Base-by-base conservation (phyloP, 495 filamentous ascomycete species). In the Xeromyces bisporus region DNA sequence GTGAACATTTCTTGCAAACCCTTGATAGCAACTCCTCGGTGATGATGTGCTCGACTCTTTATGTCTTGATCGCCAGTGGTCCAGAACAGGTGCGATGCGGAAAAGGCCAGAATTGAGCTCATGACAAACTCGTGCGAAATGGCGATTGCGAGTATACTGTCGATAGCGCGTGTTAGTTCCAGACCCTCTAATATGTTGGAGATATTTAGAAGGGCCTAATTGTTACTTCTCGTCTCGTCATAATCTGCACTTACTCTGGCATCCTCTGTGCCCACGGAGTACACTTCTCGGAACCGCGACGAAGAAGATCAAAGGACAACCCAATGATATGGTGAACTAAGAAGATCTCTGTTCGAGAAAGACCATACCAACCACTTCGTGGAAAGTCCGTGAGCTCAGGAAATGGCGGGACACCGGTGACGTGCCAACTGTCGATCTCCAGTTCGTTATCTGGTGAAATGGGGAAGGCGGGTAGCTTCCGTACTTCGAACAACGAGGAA, bases 251-350 rank as follows among this genome's bases (percentile, higher is more conserved):
- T 67, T 73, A 97, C 89, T 73, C 77, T 25, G 89, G 85, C 47
- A 96, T 80, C 47, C 83, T 75, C 44, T 79, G 76, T 27, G 87
- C 84, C 87, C 89, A 97, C 21, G 89, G 64, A 23, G 84, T 86
- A 47, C 85, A 82, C 40, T 69, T 72, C 34, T 78, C 75, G 38
- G 87, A 73, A 21, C 77, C 76, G 9, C 75, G 75, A 23, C 69
- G 67, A 43, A 75, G 71, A 51, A 96, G 68, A 42, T 91, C 76
- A 43, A 78, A 74, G 32, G 81, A 83, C 34, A 93, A 78, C 6
- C 75, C 77, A 29, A 82, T 75, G 34, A 96, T 74, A 42, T 97
- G 86, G 51, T 94, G 77, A 41, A 97, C 82, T 36, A 97, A 61
- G 33, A 87, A 74, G 34, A 93, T 58, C 37, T 94, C 82, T 18